Conservation (phyloP, 2,329 filamentous ascomycete genomes). For the Microdochium bolleyi region DNA sequence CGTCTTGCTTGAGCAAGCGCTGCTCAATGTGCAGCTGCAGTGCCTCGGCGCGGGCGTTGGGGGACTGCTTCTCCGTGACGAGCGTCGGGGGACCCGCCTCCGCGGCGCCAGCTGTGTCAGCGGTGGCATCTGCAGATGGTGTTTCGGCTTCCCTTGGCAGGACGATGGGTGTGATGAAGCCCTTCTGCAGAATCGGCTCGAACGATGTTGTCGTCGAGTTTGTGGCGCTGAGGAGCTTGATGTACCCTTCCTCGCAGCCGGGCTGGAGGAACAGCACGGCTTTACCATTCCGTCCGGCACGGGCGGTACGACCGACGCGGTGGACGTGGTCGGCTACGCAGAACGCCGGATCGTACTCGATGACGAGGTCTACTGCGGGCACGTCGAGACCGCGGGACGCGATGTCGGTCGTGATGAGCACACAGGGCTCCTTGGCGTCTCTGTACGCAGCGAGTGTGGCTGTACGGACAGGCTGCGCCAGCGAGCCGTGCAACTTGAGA, state of each 20-base stretch:
- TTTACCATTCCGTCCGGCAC: constrained; percentile 80
- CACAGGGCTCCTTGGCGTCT: constrained; percentile 62
- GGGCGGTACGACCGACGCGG: constrained; percentile 87
- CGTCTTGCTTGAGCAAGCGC: constrained; percentile 36
- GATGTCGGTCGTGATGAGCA: constrained; percentile 91
- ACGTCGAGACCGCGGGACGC: constrained; percentile 93
- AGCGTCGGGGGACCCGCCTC: constrained; percentile 51
- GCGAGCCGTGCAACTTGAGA: constrained; percentile 84
- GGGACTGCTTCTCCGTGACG: constrained; percentile 30
- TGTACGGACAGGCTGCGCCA: constrained; percentile 81
- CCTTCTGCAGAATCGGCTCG: constrained; percentile 54
- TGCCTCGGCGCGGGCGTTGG: constrained; percentile 42
- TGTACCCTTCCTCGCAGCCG: constrained; percentile 86
- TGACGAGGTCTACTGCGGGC: constrained; percentile 86
- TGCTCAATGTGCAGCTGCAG: constrained; percentile 54
- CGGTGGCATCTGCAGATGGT: no score
- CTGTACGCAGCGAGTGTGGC: constrained; percentile 78
- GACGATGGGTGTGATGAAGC: constrained; percentile 52
- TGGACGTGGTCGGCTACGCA: constrained; percentile 90
- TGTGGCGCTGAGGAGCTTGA: constrained; percentile 56
- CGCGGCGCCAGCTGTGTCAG: constrained; percentile 25
- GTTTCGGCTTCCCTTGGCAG: constrained; percentile 39
- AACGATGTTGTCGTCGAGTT: constrained; percentile 43
- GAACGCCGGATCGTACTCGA: constrained; percentile 96
- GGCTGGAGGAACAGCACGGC: constrained; percentile 86